Conservation (phyloP, 1,284 basidiomycete genomes). For the Leucoagaricus sp. region DNA sequence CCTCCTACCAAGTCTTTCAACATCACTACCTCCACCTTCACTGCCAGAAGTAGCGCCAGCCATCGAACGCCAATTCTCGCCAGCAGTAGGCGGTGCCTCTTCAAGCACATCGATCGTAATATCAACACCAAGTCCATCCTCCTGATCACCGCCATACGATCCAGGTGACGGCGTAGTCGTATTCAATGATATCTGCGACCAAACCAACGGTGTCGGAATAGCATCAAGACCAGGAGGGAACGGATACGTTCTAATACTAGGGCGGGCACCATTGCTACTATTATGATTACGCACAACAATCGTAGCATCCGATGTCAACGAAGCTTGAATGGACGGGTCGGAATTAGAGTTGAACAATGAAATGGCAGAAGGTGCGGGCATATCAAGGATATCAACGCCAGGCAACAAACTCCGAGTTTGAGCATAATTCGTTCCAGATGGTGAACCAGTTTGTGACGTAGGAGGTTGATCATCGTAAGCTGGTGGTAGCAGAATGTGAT, state of each 20-base stretch:
- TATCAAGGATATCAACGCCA: slow-evolving; percentile 55
- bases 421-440: slow-evolving; percentile 21
- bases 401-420: slow-evolving; percentile 23
- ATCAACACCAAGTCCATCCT: slow-evolving; percentile 30
- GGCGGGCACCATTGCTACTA: slow-evolving; percentile 27
- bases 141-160: slow-evolving; percentile 21
- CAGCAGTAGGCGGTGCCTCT: slow-evolving; percentile 60
- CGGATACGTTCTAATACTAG: slow-evolving; percentile 28
- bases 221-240: slow-evolving; percentile 54
- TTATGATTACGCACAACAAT: slow-evolving; percentile 24
- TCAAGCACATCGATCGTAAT: slow-evolving; percentile 61
- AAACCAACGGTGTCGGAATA: slow-evolving; percentile 35
- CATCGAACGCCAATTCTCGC: slow-evolving; percentile 56
- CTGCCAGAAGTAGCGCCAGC: slow-evolving; percentile 34
- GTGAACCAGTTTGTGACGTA: slow-evolving; percentile 20
- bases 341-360: slow-evolving; percentile 44
- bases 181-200: slow-evolving; percentile 28
- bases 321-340: not conserved
- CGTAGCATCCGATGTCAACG: slow-evolving; percentile 1
- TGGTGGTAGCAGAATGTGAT: slow-evolving; percentile 22
- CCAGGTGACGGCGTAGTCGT: slow-evolving; percentile 20
- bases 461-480: slow-evolving; percentile 27
- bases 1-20: slow-evolving; percentile 38
- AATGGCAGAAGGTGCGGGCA: slow-evolving; percentile 56
- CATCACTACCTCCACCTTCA: slow-evolving; percentile 25